Evolutionary conservation across 139 green algal genomes (phyloP), one percentile per base, ranked within the genome.

Genomic region (Chlorella sp.): DNA sequence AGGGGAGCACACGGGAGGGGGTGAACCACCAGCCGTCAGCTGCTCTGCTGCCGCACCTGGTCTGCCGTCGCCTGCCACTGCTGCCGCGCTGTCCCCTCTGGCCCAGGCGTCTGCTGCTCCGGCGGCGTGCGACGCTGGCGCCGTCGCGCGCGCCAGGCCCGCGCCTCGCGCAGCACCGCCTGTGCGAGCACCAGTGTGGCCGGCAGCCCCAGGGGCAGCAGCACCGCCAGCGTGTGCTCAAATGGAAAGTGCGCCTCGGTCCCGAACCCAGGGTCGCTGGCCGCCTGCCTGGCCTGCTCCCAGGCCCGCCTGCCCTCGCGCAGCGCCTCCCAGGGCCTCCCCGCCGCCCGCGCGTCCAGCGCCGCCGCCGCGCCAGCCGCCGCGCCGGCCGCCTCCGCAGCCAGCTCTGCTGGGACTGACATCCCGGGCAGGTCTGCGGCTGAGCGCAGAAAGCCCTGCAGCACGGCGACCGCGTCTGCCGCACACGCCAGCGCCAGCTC

Each of bases 131-230:
- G n/a, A n/a, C 56, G 56, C 56, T 60, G 68, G 38, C 21, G 41
- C n/a, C 25, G 38, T 31, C 17, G 5, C 14, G 8, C 8, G 41
- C 56, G 40, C 71, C 46, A 63, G 12, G 45, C 61, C 23, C 7
- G 14, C 48, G 31, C 46, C 67, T 82, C 53, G 29, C 76, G 27
- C 15, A 17, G 53, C 17, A 68, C 50, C 59, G 45, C 67, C 27
- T 72, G 55, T 15, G 50, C 33, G 66, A 83, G 43, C 58, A 75
- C 67, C 62, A 83, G 43, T 0, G 45, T 41, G 6, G 79, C 23
- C 2, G 77, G 77, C 33, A 83, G 35, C 2, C 33, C 38, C 38
- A 83, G 58, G 25, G 77, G 69, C 51, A 83, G 46, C 69, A 83
- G 46, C 35, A 83, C 55, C 1, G 77, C 77, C 43, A 77, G 14